Base-by-base conservation (phyloP, 331 rosid genomes). In the Arachis monticola region DNA sequence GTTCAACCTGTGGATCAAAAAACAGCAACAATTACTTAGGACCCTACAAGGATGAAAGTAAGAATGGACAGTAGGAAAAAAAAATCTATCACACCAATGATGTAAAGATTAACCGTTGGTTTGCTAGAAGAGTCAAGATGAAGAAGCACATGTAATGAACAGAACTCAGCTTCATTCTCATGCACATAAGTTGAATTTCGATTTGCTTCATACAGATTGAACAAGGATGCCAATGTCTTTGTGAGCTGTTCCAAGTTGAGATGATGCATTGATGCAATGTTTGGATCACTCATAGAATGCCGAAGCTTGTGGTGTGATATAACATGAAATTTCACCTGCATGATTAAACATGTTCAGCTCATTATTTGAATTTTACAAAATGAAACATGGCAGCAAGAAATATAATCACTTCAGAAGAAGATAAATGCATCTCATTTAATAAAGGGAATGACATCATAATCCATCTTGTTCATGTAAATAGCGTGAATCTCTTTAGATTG, bases 211-310 rank as follows among this genome's bases (percentile, higher is more conserved):
- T 94, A 94, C 64, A 94, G 76, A 82, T 82, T 79, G 41, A 85
- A 83, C 42, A 94, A 81, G 60, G 96, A 83, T 31, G 90, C 56
- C 82, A 94, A 79, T 40, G 98, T 75, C 88, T 94, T 94, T 2
- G 92, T 78, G 65, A 94, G 97, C 82, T 91, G 98, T 74, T 94
- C 97, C 96, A 80, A 67, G 87, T 90, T 91, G 64, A 94, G 97
- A 83, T 90, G 85, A 77, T 83, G 96, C 78, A 85, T 61, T 66
- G 98, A 88, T 81, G 96, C 81, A 4, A 82, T 81, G 69, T 85
- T 87, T 61, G 88, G 83, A 81, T 83, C 80, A 66, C 85, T 58
- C 69, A 69, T 79, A 67, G 84, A 77, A 75, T 78, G 46, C 59
- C 77, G 75, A 61, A 94, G 93, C 83, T 76, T 90, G 88, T 82